Base-by-base conservation (phyloP, 345 rosid genomes). In the Acer campestre region DNA sequence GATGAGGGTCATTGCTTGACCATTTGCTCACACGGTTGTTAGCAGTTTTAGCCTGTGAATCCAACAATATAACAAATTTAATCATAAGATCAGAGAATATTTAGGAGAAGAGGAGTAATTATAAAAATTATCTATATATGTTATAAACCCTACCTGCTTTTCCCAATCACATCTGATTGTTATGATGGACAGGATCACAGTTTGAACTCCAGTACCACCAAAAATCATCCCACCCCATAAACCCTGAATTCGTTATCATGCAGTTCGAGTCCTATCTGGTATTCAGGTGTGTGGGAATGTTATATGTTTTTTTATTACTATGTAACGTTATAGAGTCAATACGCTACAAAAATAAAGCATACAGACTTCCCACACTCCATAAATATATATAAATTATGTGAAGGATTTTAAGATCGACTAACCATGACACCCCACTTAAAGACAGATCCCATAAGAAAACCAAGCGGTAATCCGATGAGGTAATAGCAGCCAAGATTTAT, bases 171-270 rank as follows among this genome's bases (percentile, higher is more conserved):
- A 79, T 71, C 72, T 79, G 4, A 76, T 73, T 0, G 88, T 88
- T 68, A 90, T 81, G 68, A 88, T 74, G 51, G 84, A 86, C 82
- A 95, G 77, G 1, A 91, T 77, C 46, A 86, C 14, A 0, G 98
- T 89, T 68, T 91, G 95, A 65, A 88, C 75, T 16, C 73, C 35
- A 68, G 94, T 90, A n/a, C 94, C 97, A 2, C 86, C 90, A 22
- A 89, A 76, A 66, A 92, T 79, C 98, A 95, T 91, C 23, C 98
- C 97, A 27, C 90, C 90, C 97, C 94, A 94, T 3, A 93, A 86
- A 2, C 94, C 98, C 95, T 91, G 73, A 17, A 7, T 10, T 35
- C 38, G 5, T 35, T 35, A 4, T 4, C 38, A 35, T 35, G 38
- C 3, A 35, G 6, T 35, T 35, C 0, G 38, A 35, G 38, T 35